Percentiles rank a stretch among this genome's conserved stretches.
These are phyloP conservation scores for Stagonosporopsis rhizophila DNA, from an alignment of 2,329 filamentous ascomycete species.

Conservation along the genomic window DNA sequence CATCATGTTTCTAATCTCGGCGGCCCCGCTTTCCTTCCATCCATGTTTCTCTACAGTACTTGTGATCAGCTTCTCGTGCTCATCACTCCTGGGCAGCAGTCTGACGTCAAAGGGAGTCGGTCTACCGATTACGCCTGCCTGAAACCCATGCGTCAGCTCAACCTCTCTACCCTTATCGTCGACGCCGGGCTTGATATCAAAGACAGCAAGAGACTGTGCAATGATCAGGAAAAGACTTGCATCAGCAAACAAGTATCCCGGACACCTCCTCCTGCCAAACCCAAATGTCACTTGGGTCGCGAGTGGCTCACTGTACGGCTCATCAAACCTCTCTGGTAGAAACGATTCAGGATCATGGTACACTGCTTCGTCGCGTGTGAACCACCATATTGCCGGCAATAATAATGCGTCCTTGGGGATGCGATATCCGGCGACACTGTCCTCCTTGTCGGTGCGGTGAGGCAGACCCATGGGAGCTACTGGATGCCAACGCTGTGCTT, in stretches of 20 bases:
- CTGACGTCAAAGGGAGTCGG: slow-evolving; percentile 43
- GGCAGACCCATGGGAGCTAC: slow-evolving; percentile 43
- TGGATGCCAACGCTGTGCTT: slow-evolving; percentile 54
- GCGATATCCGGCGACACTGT: slow-evolving; percentile 46
- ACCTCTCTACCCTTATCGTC: slow-evolving; percentile 48
- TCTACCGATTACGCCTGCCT: slow-evolving; percentile 45
- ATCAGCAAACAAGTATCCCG: slow-evolving; percentile 54
- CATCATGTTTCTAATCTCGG: slow-evolving; percentile 15
- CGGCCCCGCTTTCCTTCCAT: slow-evolving; percentile 47
- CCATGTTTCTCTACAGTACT: slow-evolving; percentile 41
- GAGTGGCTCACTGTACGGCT: slow-evolving; percentile 46
- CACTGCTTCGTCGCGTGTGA: slow-evolving; percentile 48
- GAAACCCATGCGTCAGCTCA: slow-evolving; percentile 45
- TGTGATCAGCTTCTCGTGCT: slow-evolving; percentile 43
- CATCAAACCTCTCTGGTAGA: slow-evolving; percentile 54
- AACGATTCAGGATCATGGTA: slow-evolving; percentile 51
- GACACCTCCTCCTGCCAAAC: slow-evolving; percentile 54
- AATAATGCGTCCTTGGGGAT: slow-evolving; percentile 53
- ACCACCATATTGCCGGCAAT: slow-evolving; percentile 51
- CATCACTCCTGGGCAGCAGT: slow-evolving; percentile 43
- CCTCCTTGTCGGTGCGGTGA: slow-evolving; percentile 41
- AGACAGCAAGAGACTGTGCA: slow-evolving; percentile 56
- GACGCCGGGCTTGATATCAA: slow-evolving; percentile 52
- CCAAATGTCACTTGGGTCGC: slow-evolving; percentile 48
- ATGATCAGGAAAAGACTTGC: slow-evolving; percentile 51